These are phyloP conservation scores for Spergularia marina DNA, from an alignment of 148 eudicot genomes.

Conservation along the genomic window DNA sequence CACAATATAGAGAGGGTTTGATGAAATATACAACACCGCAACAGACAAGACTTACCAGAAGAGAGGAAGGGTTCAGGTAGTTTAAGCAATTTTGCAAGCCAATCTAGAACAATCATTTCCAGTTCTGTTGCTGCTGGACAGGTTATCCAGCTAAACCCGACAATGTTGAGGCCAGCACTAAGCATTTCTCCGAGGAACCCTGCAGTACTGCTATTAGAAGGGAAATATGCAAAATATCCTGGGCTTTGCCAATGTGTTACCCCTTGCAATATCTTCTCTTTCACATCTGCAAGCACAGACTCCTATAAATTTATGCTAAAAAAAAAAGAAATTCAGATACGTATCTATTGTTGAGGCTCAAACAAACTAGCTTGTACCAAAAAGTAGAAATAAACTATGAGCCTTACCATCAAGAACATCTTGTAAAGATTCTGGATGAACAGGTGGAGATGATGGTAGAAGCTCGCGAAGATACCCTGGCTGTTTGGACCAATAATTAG, in stretches of 20 bases:
- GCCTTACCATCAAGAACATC: constrained; percentile 73
- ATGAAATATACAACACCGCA: neutral
- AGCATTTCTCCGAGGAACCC: constrained; percentile 97
- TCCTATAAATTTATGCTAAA: neutral
- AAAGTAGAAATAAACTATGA: constrained; percentile 7
- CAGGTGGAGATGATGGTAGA: constrained; percentile 79
- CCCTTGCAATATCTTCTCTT: constrained; percentile 71
- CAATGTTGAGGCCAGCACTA: constrained; percentile 89
- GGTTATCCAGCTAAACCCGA: constrained; percentile 94
- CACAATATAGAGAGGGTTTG: neutral
- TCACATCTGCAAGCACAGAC: constrained; percentile 51
- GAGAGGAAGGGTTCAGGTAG: constrained; percentile 81
- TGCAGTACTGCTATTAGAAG: constrained; percentile 83
- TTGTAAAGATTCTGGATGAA: constrained; percentile 62
- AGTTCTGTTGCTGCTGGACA: constrained; percentile 99
- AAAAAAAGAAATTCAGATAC: neutral
- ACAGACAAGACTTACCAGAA: constrained; percentile 41
- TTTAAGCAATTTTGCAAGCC: constrained; percentile 84
- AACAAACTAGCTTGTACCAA: neutral
- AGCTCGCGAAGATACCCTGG: constrained; percentile 87
- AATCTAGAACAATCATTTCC: constrained; percentile 88
- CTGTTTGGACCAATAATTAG: constrained; percentile 37
- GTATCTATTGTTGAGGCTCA: neutral
- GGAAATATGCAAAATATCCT: constrained; percentile 75
- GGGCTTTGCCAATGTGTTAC: constrained; percentile 99